These are phyloP conservation scores for Fusarium dlaminii DNA, from an alignment of 2,329 filamentous ascomycete genomes.

Conservation along the genomic window DNA sequence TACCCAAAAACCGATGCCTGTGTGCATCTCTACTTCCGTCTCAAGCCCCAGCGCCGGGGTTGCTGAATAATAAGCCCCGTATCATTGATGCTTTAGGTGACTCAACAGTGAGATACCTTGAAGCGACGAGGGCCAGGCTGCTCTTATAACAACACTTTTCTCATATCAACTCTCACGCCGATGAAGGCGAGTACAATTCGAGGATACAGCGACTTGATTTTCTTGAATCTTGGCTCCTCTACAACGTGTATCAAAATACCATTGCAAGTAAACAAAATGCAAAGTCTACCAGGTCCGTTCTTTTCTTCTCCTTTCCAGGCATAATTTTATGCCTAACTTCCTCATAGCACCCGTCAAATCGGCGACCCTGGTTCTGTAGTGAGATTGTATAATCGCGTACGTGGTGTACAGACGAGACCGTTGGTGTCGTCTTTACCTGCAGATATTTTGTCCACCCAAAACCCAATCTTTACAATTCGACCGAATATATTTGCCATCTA, in stretches of 20 bases:
- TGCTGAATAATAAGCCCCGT: conserved; percentile 51
- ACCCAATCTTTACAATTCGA: neutral
- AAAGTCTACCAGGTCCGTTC: conserved; percentile 20
- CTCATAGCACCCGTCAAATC: conserved; percentile 5
- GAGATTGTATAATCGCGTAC: neutral
- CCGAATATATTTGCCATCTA: neutral
- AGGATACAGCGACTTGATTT: neutral
- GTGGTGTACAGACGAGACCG: neutral
- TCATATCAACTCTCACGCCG: neutral
- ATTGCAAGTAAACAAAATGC: conserved; percentile 27
- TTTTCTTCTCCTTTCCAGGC: neutral
- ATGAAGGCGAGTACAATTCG: neutral
- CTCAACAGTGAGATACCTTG: conserved; percentile 19
- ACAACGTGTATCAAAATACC: neutral
- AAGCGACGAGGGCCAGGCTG: conserved; percentile 33
- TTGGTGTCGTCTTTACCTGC: neutral
- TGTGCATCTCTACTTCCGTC: conserved; percentile 37
- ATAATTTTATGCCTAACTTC: neutral
- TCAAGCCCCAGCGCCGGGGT: conserved; percentile 66
- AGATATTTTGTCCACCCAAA: neutral
- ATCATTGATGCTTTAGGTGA: conserved; percentile 39
- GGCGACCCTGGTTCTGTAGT: conserved; percentile 14
- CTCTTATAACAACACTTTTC: conserved; percentile 17
- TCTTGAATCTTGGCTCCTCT: neutral
- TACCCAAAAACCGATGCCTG: conserved; percentile 24